Base-by-base conservation (phyloP, 2,329 filamentous ascomycete species). In the Grosmannia serpens region DNA sequence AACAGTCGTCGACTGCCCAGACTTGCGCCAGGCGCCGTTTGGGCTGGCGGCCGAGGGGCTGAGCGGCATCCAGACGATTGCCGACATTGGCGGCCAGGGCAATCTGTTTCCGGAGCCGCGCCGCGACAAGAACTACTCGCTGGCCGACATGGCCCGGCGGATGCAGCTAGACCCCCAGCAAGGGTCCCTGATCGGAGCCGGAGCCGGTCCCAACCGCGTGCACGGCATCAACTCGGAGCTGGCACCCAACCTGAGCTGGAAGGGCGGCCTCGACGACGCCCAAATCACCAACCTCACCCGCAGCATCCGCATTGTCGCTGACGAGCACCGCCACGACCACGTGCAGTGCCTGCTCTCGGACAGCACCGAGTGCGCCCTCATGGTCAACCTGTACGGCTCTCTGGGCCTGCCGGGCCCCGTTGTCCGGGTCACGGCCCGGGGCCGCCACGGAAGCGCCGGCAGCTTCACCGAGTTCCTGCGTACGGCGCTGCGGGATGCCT, bases 81-180 rank as follows among this genome's bases (percentile, higher is more conserved):
- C 71, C 20, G 75, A 78, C 53, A 65, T 78, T 24, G 75, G 76
- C 5, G 76, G 75, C 0, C 73, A 72, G 27, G 64, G 69, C 1
- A 73, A 76, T 59, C 67, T 77, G 0, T 68, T 69, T 13, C 74
- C 74, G 0, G 53, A 33, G 0, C 72, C 74, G 0, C 66, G 68
- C 5, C 63, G 72, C 9, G 63, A 69, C 1, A 67, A 67, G 20
- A 71, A 65, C 41, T 77, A 70, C 58, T 66, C 67, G 3, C 56
- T 74, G 53, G 47, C 65, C 2, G 63, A 66, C 1, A 58, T 75
- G 6, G 67, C 69, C 1, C 59, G 62, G 24, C 56, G 66, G 1
- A 74, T 76, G 70, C 68, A 70, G 2, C 71, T 76, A 69, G 61
- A 62, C 4, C 53, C 62, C 0, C 59, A 58, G 1, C 62, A 62